A percentile compares a stretch with the other conserved stretches of the same genome.
phyloP scores from a whole-genome alignment of 768 basidiomycete genomes.

The Lactifluus echinatus region DNA sequence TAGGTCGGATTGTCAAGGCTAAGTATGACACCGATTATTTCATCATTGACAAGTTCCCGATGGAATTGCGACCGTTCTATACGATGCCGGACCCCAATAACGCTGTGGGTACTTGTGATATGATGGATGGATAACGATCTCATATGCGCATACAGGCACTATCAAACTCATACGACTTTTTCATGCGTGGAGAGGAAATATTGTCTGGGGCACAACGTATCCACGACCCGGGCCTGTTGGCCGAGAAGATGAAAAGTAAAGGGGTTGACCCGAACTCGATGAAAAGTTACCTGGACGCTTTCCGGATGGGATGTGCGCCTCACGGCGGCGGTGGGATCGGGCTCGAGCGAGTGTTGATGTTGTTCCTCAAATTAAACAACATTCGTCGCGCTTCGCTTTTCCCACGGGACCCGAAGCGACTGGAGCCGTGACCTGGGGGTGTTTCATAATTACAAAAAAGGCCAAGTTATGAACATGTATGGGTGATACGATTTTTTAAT shows the following conservation, averaged over 20 bases:
- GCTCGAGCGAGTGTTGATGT: conserved; percentile 91
- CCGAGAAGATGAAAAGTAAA: conserved; percentile 75
- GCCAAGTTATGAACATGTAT: neutral
- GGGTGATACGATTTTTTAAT: neutral
- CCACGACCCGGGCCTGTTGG: conserved; percentile 78
- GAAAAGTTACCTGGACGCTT: conserved; percentile 89
- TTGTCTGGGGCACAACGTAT: conserved; percentile 97
- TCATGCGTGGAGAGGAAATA: conserved; percentile 99
- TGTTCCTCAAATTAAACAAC: conserved; percentile 95
- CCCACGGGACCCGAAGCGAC: conserved; percentile 93
- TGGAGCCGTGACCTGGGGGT: conserved; percentile 60
- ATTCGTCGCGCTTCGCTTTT: conserved; percentile 89
- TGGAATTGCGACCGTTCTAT: conserved; percentile 94
- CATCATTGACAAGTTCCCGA: conserved; percentile 98
- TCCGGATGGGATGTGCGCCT: conserved; percentile 89
- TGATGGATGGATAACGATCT: neutral
- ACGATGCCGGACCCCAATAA: conserved; percentile 97
- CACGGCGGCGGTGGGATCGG: conserved; percentile 98
- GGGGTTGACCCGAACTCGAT: conserved; percentile 89
- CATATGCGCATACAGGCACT: conserved; percentile 46
- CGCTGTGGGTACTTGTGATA: conserved; percentile 44
- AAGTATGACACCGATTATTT: conserved; percentile 98
- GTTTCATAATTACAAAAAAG: neutral
- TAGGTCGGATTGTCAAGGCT: conserved; percentile 80
- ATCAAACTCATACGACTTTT: conserved; percentile 99